Percentiles rank a stretch among this genome's conserved stretches.
phyloP scores from a whole-genome alignment of 2,329 filamentous ascomycete species.

The Colletotrichum eleusines region DNA sequence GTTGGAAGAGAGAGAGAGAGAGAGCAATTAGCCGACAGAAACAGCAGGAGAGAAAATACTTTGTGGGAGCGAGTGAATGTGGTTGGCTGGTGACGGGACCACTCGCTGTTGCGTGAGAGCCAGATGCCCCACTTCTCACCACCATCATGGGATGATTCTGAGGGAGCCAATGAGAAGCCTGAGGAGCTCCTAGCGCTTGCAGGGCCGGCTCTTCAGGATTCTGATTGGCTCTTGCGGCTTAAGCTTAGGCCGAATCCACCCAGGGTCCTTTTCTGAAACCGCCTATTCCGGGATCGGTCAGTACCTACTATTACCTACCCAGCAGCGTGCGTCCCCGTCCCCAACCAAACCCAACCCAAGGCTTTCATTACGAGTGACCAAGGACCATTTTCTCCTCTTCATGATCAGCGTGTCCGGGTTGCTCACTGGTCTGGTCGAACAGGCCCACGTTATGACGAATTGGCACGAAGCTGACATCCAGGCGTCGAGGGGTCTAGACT shows the following conservation, averaged over 20 bases:
- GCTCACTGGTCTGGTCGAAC: conserved; percentile 35
- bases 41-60: background rate
- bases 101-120: conserved; percentile 17
- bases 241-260: conserved; percentile 52
- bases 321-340: no score
- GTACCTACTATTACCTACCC: no score
- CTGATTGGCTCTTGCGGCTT: conserved; percentile 51
- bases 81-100: conserved; percentile 10
- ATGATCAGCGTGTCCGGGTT: conserved; percentile 13
- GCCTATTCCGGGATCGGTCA: conserved; percentile 35
- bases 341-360: background rate
- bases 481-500: conserved; percentile 24
- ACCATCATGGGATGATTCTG: conserved; percentile 39
- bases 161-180: conserved; percentile 47
- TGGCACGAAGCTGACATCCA: conserved; percentile 13
- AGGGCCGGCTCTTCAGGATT: conserved; percentile 46
- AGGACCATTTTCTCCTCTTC: conserved; percentile 11
- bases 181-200: conserved; percentile 45
- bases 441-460: conserved; percentile 30
- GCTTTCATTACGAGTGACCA: conserved; percentile 16
- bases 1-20: conserved; percentile 22
- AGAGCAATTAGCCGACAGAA: background rate
- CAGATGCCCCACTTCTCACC: background rate
- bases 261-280: conserved; percentile 47
- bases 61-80: conserved; percentile 12